phyloP scores from a whole-genome alignment of 208 protist genomes.

The Leptomonas pyrrhocoris region DNA sequence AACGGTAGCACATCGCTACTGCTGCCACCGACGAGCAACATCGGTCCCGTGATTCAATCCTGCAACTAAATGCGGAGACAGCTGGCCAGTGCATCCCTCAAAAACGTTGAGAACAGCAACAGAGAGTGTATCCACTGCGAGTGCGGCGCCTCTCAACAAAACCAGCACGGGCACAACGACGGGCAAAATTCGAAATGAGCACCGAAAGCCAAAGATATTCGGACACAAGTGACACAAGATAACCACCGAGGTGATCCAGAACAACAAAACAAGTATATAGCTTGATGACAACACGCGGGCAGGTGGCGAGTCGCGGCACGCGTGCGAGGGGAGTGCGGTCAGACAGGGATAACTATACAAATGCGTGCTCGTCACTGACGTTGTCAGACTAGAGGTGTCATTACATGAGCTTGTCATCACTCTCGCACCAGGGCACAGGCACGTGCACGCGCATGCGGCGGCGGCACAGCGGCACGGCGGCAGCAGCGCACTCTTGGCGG shows the following conservation, averaged over 20 bases:
- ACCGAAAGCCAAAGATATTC: too few species aligned
- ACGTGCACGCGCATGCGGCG: neutral
- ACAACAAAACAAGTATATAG: conserved; percentile 2
- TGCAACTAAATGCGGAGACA: too few species aligned
- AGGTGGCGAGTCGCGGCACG: neutral
- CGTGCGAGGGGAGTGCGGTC: conserved; percentile 10
- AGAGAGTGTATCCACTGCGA: too few species aligned
- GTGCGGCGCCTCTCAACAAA: too few species aligned
- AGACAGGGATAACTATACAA: conserved; percentile 50
- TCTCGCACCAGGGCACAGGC: conserved; percentile 5
- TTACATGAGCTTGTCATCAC: conserved; percentile 23
- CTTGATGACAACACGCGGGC: neutral
- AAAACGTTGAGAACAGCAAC: too few species aligned
- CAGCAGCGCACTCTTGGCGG: conserved; percentile 7
- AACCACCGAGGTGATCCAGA: too few species aligned
- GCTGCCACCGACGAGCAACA: too few species aligned
- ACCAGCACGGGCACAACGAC: too few species aligned
- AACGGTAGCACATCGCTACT: too few species aligned
- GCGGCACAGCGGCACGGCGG: neutral
- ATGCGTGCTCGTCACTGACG: conserved; percentile 41
- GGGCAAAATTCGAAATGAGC: too few species aligned
- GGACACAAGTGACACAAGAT: neutral
- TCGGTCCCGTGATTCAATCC: too few species aligned
- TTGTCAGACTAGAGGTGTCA: conserved; percentile 50
- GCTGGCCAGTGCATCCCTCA: too few species aligned